These are phyloP conservation scores for Didymella arachidicola DNA, from an alignment of 2,329 filamentous ascomycete genomes.

Conservation along the genomic window DNA sequence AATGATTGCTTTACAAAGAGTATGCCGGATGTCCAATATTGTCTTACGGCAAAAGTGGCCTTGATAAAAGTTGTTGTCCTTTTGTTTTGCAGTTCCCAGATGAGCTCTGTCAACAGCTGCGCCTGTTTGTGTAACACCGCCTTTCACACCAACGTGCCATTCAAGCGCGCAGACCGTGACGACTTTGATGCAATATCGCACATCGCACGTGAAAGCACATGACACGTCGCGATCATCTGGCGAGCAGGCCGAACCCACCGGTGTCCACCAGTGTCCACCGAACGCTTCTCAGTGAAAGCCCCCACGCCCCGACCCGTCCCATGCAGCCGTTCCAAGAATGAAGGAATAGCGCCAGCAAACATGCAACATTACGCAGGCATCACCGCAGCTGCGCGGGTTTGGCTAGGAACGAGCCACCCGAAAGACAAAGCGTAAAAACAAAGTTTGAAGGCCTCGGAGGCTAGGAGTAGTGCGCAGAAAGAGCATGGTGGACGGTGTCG, in stretches of 20 bases:
- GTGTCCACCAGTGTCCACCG: slow-evolving; percentile 12
- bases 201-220: slow-evolving; percentile 2
- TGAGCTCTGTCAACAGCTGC: not conserved
- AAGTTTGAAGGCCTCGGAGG: slow-evolving; percentile 18
- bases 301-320: slow-evolving; percentile 20
- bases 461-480: slow-evolving; percentile 7
- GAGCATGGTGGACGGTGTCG: not conserved
- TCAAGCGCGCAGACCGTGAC: not conserved
- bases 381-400: slow-evolving; percentile 10
- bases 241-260: slow-evolving; percentile 6
- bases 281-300: slow-evolving; percentile 12
- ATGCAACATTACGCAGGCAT: slow-evolving; percentile 20
- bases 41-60: not conserved
- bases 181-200: not conserved
- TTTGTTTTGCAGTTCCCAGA: not conserved
- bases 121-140: not conserved
- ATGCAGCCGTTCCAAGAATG: slow-evolving; percentile 17
- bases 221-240: slow-evolving; percentile 1
- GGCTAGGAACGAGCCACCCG: slow-evolving; percentile 3
- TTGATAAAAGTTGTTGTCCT: not conserved
- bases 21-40: not conserved
- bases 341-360: slow-evolving; percentile 11
- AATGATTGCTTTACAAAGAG: not conserved
- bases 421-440: slow-evolving; percentile 8
- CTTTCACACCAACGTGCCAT: not conserved